A percentile compares a stretch with the other conserved stretches of the same genome.
Evolutionary conservation across 148 eudicot species (phyloP).

Genomic region (Persicaria maculosa): DNA sequence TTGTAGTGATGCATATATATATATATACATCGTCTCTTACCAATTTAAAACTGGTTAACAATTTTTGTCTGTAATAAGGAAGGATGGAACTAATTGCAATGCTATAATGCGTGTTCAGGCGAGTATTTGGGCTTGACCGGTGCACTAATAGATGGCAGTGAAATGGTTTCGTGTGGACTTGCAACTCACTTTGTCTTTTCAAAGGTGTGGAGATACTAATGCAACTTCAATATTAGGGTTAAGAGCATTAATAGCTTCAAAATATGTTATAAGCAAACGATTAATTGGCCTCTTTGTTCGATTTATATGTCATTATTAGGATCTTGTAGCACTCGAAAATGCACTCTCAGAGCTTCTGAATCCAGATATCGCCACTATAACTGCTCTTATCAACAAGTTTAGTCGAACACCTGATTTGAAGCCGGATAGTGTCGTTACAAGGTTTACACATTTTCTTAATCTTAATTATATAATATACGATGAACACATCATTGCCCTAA

Average conservation of each 20-base stretch:
- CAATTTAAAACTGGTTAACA: too few relatives aligned
- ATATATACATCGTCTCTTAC: too few relatives aligned
- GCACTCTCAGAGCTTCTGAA: conserved; percentile 9
- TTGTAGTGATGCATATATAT: too few relatives aligned
- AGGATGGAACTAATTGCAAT: too few relatives aligned
- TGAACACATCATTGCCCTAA: neutral
- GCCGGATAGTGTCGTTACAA: neutral
- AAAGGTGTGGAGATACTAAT: conserved; percentile 15
- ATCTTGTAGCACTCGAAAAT: conserved; percentile 21
- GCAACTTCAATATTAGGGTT: neutral
- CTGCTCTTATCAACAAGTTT: conserved; percentile 13
- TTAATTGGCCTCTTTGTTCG: neutral
- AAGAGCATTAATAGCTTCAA: neutral
- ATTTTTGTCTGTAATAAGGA: too few relatives aligned
- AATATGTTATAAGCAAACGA: neutral
- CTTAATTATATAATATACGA: neutral
- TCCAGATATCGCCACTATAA: conserved; percentile 8
- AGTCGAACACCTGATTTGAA: neutral
- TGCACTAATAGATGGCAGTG: conserved; percentile 21
- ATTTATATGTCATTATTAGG: conserved; percentile 7
- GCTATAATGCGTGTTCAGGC: conserved; percentile 8
- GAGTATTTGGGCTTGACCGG: conserved; percentile 33
- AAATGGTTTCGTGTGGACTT: conserved; percentile 33
- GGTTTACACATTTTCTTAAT: neutral
- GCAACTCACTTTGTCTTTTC: conserved; percentile 33